Percentiles rank a stretch among this genome's conserved stretches.
Evolutionary conservation across 257 asterid genomes (phyloP).

Genomic region (Rhazya stricta): DNA sequence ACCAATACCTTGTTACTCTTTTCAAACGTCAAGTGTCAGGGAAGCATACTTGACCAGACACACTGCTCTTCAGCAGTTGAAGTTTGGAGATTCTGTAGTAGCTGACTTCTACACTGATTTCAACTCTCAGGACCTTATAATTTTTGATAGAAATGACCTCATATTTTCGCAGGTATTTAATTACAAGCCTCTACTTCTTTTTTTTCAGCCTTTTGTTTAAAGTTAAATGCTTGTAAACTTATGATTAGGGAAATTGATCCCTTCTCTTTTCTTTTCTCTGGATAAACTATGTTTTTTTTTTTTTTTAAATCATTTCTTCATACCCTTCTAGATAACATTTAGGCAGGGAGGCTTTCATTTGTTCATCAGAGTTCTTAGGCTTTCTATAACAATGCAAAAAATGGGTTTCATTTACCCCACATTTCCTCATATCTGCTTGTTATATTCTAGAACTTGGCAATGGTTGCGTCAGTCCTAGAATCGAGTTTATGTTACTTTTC

Average conservation of each 20-base stretch:
- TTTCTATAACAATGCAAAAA: background rate
- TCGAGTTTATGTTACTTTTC: background rate
- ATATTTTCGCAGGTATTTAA: conserved; percentile 52
- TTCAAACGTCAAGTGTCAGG: conserved; percentile 39
- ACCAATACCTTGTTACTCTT: conserved; percentile 22
- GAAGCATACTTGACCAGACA: conserved; percentile 56
- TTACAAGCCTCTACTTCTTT: background rate
- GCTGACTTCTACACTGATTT: conserved; percentile 21
- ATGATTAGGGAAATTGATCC: background rate
- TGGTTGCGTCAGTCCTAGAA: background rate
- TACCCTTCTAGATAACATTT: background rate
- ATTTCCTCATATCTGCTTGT: background rate
- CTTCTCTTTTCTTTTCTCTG: background rate
- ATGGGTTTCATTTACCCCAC: background rate
- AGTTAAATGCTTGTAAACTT: too few relatives aligned
- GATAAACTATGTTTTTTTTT: background rate
- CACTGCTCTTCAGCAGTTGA: conserved; percentile 46
- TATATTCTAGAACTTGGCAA: background rate
- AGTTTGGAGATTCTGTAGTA: conserved; percentile 45
- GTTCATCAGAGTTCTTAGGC: background rate
- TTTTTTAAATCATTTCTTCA: background rate
- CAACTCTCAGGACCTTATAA: conserved; percentile 37
- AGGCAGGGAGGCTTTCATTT: background rate
- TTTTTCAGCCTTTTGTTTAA: too few relatives aligned
- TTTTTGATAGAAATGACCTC: conserved; percentile 37